A percentile compares a stretch with the other conserved stretches of the same genome.
These are phyloP conservation scores for Fabrea salina DNA, from an alignment of 169 alveolate species.

Conservation along the genomic window DNA sequence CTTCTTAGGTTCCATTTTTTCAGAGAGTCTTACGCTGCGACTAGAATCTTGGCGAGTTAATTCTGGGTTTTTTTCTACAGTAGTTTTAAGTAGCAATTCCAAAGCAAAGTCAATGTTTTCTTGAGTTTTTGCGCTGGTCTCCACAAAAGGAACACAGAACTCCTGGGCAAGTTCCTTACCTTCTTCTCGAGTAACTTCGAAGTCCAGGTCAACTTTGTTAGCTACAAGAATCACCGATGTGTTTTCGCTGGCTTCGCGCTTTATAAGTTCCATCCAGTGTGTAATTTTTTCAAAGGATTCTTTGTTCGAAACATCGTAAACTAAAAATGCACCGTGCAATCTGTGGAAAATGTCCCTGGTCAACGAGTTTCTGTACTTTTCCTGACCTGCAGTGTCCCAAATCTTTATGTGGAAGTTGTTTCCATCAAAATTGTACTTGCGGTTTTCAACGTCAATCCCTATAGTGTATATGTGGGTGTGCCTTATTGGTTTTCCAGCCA, in stretches of 20 bases:
- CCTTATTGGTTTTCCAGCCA: not conserved
- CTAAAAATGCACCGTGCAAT: conserved; percentile 16
- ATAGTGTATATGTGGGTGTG: conserved; percentile 7
- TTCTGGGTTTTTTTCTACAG: conserved; percentile 17
- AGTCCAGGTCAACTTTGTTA: conserved; percentile 22
- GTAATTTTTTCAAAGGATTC: not conserved
- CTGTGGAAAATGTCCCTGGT: conserved; percentile 8
- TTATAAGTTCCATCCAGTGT: conserved; percentile 12
- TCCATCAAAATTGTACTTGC: not conserved
- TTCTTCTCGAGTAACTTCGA: not conserved
- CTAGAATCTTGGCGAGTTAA: too few relatives aligned
- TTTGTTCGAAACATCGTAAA: conserved; percentile 17
- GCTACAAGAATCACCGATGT: conserved; percentile 18
- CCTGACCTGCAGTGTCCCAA: conserved; percentile 38
- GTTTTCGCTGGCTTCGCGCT: conserved; percentile 12
- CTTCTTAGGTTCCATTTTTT: too few relatives aligned
- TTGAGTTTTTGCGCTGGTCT: conserved; percentile 29
- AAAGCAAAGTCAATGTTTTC: conserved; percentile 26
- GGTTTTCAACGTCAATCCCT: conserved; percentile 16
- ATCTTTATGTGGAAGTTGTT: not conserved
- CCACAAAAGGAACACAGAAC: conserved; percentile 15
- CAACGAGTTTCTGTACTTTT: not conserved
- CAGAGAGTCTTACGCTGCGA: too few relatives aligned
- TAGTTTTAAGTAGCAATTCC: conserved; percentile 5
- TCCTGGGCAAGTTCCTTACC: conserved; percentile 14